Base-by-base conservation (phyloP, 2,329 filamentous ascomycete species). In the Stachybotrys echinatus region DNA sequence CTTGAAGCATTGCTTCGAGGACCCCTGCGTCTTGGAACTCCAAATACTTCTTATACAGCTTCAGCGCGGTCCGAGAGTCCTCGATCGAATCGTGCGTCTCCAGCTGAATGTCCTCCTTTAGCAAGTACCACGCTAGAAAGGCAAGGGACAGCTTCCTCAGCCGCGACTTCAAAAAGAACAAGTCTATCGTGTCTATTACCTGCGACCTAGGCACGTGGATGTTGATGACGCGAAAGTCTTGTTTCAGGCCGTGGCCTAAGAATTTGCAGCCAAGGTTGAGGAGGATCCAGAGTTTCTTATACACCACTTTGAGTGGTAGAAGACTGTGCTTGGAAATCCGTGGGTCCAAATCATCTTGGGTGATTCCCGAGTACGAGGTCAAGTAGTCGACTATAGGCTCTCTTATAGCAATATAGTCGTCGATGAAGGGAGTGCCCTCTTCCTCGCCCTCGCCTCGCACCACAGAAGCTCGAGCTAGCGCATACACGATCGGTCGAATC, bases 191-290 rank as follows among this genome's bases (percentile, higher is more conserved):
- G 69, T 99, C 94, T 49, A 99, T 90, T 34, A 96, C 87, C 66
- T 99, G 94, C 4, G 81, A 70, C 64, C 87, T 89, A 2, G 95
- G 94, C 0, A 99, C 88, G 65, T 96, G 89, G 50, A 99, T 96
- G 67, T 99, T 99, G 70, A 96, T 95, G 50, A 95, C 95, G 48
- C 94, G 89, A 72, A 99, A 97, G 69, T 99, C 94, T 59, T 94
- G 92, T 57, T 89, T 89, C 40, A 99, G 76, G 4, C 92, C 92
- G 62, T 99, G 94, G 3, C 94, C 94, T 5, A 99, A 81, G 65
- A 99, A 99, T 54, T 89, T 83, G 70, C 91, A 96, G 45, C 94
- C 94, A 0, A 97, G 78, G 64, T 99, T 99, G 27, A 99, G 80
- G 18, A 99, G 78, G 17, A 97, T 82, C 95, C 95, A 99, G 23